Conservation (phyloP, 495 filamentous ascomycete genomes). For the Parmelia sp. region DNA sequence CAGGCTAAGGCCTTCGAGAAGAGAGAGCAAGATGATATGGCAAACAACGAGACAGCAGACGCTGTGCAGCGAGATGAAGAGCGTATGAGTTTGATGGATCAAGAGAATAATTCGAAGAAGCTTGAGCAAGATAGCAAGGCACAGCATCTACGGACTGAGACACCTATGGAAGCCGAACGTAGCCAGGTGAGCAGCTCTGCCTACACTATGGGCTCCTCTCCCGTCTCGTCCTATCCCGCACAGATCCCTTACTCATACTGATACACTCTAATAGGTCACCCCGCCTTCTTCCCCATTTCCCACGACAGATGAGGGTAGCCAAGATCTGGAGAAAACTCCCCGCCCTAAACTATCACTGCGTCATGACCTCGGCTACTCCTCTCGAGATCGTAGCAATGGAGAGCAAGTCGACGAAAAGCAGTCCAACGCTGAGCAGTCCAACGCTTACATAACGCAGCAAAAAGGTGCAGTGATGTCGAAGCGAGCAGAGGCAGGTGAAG, state of each 20-base stretch:
- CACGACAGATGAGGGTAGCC: conserved; percentile 2
- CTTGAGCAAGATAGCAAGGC: not conserved
- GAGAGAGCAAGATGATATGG: not conserved
- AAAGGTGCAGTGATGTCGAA: not conserved
- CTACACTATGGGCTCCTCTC: not conserved
- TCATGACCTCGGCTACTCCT: not conserved
- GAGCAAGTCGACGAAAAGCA: not conserved
- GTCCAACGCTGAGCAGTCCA: not conserved
- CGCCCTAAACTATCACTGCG: not conserved
- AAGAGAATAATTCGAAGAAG: not conserved
- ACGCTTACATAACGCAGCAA: not conserved
- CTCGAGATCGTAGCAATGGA: not conserved
- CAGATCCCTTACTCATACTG: not conserved
- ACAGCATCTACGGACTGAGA: not conserved
- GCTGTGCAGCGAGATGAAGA: not conserved
- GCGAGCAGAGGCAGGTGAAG: not conserved
- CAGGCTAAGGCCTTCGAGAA: not conserved
- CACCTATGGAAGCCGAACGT: not conserved
- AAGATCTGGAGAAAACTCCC: not conserved
- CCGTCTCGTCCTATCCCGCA: not conserved
- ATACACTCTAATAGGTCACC: not conserved
- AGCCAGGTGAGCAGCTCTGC: not conserved
- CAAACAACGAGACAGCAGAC: not conserved
- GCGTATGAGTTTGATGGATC: not conserved
- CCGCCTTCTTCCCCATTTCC: not conserved